Base-by-base conservation (phyloP, 2,329 filamentous ascomycete genomes). In the Chaetomium sp. region DNA sequence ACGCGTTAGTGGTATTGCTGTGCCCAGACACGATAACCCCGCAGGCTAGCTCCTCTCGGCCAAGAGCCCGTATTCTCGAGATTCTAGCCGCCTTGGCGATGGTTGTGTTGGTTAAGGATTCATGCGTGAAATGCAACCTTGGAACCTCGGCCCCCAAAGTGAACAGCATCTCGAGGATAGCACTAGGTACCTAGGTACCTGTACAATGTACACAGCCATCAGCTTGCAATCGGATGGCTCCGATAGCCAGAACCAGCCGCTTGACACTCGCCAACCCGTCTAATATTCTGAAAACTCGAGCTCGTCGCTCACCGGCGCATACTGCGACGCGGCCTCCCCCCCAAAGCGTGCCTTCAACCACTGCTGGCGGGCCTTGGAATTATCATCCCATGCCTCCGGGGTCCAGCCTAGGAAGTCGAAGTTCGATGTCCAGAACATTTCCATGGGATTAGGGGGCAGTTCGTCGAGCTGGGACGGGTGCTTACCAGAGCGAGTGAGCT, bases 291-390 rank as follows among this genome's bases (percentile, higher is more conserved):
- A 27, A 53, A 53, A 31, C 10, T 53, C 50, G 25, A 53, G 50
- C 50, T 53, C 23, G 12, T n/a, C 25, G 13, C 2, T 9, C 27
- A 64, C 16, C 3, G 56, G 62, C 27, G 55, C 54, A 59, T 64
- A 64, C 19, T 35, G 16, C 9, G 33, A 16, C 27, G 38, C 50
- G 16, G 5, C 51, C 33, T 60, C 23, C 21, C 62, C 62, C 33
- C 56, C 56, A 38, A 64, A 64, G 5, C 57, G 49, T n/a, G 23
- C 38, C 33, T 50, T 60, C 49, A 64, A 56, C 62, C 57, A 60
- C 33, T 29, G 1, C 49, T 53, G 57, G 47, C 47, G 47, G n/a
- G 13, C 13, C 42, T 13, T 42, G 16, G 31, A 4, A 25, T 42
- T 54, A 23, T 16, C 31, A 33, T 57, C 29, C 51, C 57, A 64